A percentile compares a stretch with the other conserved stretches of the same genome.
Evolutionary conservation across 140 eudicot genomes (phyloP).

Genomic region (Bidens hawaiensis): DNA sequence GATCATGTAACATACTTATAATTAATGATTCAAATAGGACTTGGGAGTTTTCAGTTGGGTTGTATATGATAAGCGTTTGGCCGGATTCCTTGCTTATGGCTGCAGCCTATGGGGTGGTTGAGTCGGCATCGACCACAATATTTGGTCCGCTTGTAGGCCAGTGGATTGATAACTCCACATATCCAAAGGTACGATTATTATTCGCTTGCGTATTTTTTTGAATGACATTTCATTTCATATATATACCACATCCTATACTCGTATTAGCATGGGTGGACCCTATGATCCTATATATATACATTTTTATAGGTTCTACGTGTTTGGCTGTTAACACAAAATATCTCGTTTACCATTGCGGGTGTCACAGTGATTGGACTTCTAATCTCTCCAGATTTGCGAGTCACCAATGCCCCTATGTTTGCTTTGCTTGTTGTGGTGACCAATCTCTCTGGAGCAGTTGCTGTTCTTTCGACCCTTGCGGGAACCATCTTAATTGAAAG

Average conservation of each 20-base stretch:
- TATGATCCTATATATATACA: neutral
- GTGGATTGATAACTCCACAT: constrained; percentile 62
- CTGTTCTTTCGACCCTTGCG: constrained; percentile 90
- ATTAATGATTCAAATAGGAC: constrained; percentile 40
- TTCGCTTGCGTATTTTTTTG: neutral
- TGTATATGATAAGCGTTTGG: constrained; percentile 90
- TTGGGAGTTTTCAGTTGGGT: constrained; percentile 96
- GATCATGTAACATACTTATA: neutral
- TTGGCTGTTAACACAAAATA: constrained; percentile 72
- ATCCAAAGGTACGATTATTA: constrained; percentile 54
- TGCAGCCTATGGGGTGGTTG: constrained; percentile 89
- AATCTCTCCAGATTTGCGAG: constrained; percentile 40
- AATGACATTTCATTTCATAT: neutral
- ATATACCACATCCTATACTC: no score
- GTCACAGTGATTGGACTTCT: constrained; percentile 56
- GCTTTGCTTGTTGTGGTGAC: constrained; percentile 43
- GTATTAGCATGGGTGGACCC: no score
- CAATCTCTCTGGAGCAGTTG: constrained; percentile 81
- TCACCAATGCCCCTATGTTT: constrained; percentile 34
- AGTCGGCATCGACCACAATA: constrained; percentile 69
- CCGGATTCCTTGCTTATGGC: constrained; percentile 86
- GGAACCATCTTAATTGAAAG: constrained; percentile 95
- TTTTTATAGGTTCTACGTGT: constrained; percentile 55
- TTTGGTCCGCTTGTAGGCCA: constrained; percentile 84
- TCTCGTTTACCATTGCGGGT: constrained; percentile 84